Evolutionary conservation across 2,329 filamentous ascomycete species (phyloP), one percentile per base, ranked within the genome.

Genomic region (Colletotrichum simmondsii): DNA sequence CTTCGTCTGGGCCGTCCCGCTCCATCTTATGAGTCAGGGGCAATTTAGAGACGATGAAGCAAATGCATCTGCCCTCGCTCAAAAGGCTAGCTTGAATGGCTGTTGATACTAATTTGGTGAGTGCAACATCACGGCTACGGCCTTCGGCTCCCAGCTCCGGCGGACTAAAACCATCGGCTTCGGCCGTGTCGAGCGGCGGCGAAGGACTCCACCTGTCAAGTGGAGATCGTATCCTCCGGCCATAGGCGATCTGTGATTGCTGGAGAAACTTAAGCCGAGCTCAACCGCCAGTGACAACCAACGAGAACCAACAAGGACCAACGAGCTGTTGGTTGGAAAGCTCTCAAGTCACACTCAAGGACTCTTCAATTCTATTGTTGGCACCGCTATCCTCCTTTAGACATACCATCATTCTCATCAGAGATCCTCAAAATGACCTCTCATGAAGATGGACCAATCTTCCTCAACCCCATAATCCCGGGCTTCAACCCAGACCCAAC

Each of bases 401-500:
- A 57, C 11, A 10, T 22, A 59, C 12, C 24, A 49, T 16, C 53
- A 7, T n/a, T n/a, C 3, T 53, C 16, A 12, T 28, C 6, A 6
- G 22, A 52, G 30, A 5, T 46, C 12, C 11, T 11, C 46, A 16
- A 32, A 35, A 22, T 65, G 26, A 35, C 53, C 22, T 12, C 19
- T 28, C 37, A 52, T 8, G 12, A 70, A 57, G 54, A 42, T 35
- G 57, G 56, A 12, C 59, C 56, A 53, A 80, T 68, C n/a, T 84
- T 84, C 68, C 73, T 73, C n/a, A 85, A 91, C 76, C 90, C 89
- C 2, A 85, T 91, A 24, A 82, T 92, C 52, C 83, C 85, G 2
- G 90, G 90, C 28, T 92, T 91, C 81, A 91, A 92, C 68, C 89
- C 90, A 6, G 90, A 92, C 74, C 90, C 90, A 0, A 90, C 89